A percentile compares a stretch with the other conserved stretches of the same genome.
phyloP scores from a whole-genome alignment of 148 eudicot species.

The Salicornia ramosissima region DNA sequence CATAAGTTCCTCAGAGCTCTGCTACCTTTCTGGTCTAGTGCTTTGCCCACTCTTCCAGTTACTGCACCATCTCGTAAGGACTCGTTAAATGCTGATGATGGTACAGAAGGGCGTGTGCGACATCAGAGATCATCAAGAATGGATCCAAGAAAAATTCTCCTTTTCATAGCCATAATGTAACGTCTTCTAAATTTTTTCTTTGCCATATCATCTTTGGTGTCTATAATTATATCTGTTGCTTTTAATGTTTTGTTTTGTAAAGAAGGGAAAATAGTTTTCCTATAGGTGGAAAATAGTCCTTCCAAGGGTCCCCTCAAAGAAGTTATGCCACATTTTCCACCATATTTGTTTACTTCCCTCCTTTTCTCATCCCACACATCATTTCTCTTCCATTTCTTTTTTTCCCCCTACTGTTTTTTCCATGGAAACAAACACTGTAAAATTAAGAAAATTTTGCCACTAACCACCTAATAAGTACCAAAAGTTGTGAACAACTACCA shows the following conservation, averaged over 20 bases:
- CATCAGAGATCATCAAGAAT: slow-evolving; percentile 76
- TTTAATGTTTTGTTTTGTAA: background rate
- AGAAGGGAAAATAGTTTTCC: slow-evolving; percentile 2
- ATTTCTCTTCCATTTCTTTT: too few relatives aligned
- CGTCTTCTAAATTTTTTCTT: slow-evolving; percentile 14
- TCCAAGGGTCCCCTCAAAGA: too few relatives aligned
- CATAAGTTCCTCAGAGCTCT: slow-evolving; percentile 74
- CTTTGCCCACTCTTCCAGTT: slow-evolving; percentile 91
- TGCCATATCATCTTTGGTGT: background rate
- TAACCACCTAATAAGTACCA: too few relatives aligned
- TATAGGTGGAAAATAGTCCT: too few relatives aligned
- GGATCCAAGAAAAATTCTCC: slow-evolving; percentile 97
- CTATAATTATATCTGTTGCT: background rate
- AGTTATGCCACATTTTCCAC: too few relatives aligned
- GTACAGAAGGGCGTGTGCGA: slow-evolving; percentile 56
- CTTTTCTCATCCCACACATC: too few relatives aligned
- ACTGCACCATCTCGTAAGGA: slow-evolving; percentile 85
- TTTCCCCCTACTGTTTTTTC: too few relatives aligned
- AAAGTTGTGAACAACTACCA: too few relatives aligned
- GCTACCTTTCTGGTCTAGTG: slow-evolving; percentile 89
- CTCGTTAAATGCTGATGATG: slow-evolving; percentile 60
- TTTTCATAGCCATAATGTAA: slow-evolving; percentile 92
- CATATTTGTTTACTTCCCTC: too few relatives aligned
- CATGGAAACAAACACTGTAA: too few relatives aligned
- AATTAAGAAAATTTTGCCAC: too few relatives aligned